Percentiles rank a stretch among this genome's conserved stretches.
Conservation (phyloP, 2,329 filamentous ascomycete genomes). For the Talaromyces sp. region DNA sequence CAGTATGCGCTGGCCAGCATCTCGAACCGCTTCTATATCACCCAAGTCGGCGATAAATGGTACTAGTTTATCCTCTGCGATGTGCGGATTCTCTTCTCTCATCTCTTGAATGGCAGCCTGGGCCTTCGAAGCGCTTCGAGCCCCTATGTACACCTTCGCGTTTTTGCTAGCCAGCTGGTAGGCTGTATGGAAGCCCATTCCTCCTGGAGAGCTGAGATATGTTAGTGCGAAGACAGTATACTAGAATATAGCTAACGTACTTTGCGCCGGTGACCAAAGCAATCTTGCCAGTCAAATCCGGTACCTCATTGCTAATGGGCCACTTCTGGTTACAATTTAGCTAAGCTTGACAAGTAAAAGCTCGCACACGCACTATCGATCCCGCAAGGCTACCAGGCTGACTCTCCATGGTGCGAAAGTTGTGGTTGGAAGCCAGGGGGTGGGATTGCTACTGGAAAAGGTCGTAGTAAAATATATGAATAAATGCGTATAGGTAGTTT, state of each 20-base stretch:
- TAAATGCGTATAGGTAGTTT: neutral
- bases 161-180: conserved; percentile 31
- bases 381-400: neutral
- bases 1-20: neutral
- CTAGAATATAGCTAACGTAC: neutral
- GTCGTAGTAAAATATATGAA: neutral
- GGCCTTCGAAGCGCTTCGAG: conserved; percentile 49
- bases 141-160: conserved; percentile 56
- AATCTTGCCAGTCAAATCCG: neutral
- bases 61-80: conserved; percentile 2
- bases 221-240: neutral
- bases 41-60: conserved; percentile 6
- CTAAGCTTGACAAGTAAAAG: neutral
- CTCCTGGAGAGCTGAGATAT: conserved; percentile 2
- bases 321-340: neutral
- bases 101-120: conserved; percentile 48
- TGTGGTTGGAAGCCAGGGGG: neutral
- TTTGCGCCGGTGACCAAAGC: conserved; percentile 2
- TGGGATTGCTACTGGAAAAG: neutral
- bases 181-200: conserved; percentile 3
- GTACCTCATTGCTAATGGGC: neutral
- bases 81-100: conserved; percentile 32
- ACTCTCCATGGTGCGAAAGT: neutral
- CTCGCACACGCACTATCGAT: neutral
- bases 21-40: conserved; percentile 8